A percentile compares a stretch with the other conserved stretches of the same genome.
Conservation (phyloP, 148 eudicot genomes). For the Vaccinium corymbosum region DNA sequence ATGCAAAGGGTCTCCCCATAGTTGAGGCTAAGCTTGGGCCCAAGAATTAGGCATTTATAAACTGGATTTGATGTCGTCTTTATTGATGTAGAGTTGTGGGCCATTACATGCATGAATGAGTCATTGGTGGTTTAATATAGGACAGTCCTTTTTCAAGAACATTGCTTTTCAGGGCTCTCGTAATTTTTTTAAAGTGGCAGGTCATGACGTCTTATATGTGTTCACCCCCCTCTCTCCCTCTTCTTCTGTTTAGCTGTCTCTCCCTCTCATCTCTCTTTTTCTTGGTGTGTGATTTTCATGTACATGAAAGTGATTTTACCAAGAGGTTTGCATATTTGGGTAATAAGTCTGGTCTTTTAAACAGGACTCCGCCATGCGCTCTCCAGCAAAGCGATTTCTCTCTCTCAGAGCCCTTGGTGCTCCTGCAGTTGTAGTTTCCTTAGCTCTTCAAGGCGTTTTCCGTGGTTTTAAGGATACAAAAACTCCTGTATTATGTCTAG, state of each 20-base stretch:
- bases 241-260: background rate
- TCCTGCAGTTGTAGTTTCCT: slow-evolving; percentile 87
- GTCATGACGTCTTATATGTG: background rate
- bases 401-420: slow-evolving; percentile 89
- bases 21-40: background rate
- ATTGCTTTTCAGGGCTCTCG: background rate
- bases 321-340: background rate
- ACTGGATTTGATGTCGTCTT: background rate
- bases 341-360: background rate
- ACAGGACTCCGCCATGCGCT: slow-evolving; percentile 83
- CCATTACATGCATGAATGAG: background rate
- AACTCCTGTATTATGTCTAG: slow-evolving; percentile 88
- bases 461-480: slow-evolving; percentile 98
- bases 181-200: background rate
- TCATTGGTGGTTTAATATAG: background rate
- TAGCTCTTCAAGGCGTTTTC: slow-evolving; percentile 94
- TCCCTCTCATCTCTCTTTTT: background rate
- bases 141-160: background rate
- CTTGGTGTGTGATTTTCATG: background rate
- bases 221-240: background rate
- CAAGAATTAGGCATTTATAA: background rate
- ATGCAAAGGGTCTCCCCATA: background rate
- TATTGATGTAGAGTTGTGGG: background rate
- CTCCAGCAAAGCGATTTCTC: slow-evolving; percentile 67
- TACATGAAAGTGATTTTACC: background rate